Conservation (phyloP, 2,329 filamentous ascomycete genomes). For the Colletotrichum sp. region DNA sequence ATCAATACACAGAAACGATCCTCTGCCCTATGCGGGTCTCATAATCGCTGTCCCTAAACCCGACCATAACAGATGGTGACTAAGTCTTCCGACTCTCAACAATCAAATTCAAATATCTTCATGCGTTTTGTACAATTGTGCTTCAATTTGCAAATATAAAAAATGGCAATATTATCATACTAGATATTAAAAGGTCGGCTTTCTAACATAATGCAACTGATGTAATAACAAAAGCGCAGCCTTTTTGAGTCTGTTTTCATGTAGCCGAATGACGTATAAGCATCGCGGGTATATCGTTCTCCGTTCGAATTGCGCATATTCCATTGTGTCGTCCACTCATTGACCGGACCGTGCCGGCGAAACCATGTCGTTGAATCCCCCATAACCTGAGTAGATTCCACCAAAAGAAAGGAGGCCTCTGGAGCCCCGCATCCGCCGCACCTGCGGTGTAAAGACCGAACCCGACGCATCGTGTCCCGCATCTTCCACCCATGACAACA, state of each 20-base stretch:
- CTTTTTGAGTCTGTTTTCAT: neutral
- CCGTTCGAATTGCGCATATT: neutral
- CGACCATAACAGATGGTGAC: neutral
- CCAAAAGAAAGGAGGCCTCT: neutral
- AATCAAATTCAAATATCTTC: neutral
- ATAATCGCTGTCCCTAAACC: neutral
- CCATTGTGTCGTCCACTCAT: neutral
- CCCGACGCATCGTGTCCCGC: neutral
- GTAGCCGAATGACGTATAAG: neutral
- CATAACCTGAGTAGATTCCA: neutral
- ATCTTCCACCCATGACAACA: neutral
- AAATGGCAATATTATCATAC: neutral
- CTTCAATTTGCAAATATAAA: no score
- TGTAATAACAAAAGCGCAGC: neutral
- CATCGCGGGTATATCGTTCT: neutral
- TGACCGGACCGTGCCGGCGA: neutral
- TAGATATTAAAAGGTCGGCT: neutral
- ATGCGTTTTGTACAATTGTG: neutral
- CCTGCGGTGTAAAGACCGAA: neutral
- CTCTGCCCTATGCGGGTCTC: neutral
- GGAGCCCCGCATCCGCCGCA: neutral
- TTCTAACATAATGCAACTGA: neutral
- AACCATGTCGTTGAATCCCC: neutral
- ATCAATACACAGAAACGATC: no score
- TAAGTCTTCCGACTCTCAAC: neutral